Percentiles rank a stretch among this genome's conserved stretches.
These are phyloP conservation scores for Skeletonema menzelii DNA, from an alignment of 108 stramenopile genomes.

Conservation along the genomic window DNA sequence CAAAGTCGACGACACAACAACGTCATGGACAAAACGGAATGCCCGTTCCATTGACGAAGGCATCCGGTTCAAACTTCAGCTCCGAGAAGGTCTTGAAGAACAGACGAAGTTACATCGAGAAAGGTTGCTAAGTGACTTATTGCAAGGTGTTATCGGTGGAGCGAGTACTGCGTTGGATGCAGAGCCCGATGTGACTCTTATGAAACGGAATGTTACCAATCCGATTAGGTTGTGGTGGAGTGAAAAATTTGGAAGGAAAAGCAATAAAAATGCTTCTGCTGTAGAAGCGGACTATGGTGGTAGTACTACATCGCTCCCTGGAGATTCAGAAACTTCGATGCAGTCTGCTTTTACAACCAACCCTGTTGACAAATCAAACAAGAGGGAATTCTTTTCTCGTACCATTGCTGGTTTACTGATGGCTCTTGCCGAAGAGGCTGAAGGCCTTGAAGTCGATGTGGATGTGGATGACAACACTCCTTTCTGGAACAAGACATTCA, in stretches of 20 bases:
- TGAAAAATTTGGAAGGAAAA: neutral
- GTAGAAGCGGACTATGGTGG: neutral
- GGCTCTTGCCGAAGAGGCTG: slow-evolving; percentile 77
- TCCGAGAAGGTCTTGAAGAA: slow-evolving; percentile 19
- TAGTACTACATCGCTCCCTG: neutral
- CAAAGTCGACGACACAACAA: neutral
- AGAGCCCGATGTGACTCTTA: neutral
- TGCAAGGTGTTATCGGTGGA: slow-evolving; percentile 8
- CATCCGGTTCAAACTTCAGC: slow-evolving; percentile 45
- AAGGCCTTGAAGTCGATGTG: slow-evolving; percentile 68
- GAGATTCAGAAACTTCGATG: neutral
- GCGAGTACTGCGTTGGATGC: slow-evolving; percentile 2
- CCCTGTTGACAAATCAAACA: slow-evolving; percentile 14
- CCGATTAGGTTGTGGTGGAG: neutral
- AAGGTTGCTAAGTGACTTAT: neutral
- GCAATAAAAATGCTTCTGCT: neutral
- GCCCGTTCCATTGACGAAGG: slow-evolving; percentile 70
- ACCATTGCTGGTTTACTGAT: slow-evolving; percentile 79
- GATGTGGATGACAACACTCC: slow-evolving; percentile 51
- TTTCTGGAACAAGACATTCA: slow-evolving; percentile 70
- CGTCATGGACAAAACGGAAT: slow-evolving; percentile 57
- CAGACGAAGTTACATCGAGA: slow-evolving; percentile 14
- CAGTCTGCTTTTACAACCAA: neutral
- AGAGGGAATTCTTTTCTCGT: slow-evolving; percentile 57
- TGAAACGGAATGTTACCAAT: neutral